Percentiles rank a stretch among this genome's conserved stretches.
These are phyloP conservation scores for Fabrea salina DNA, from an alignment of 169 alveolate species.

Conservation along the genomic window DNA sequence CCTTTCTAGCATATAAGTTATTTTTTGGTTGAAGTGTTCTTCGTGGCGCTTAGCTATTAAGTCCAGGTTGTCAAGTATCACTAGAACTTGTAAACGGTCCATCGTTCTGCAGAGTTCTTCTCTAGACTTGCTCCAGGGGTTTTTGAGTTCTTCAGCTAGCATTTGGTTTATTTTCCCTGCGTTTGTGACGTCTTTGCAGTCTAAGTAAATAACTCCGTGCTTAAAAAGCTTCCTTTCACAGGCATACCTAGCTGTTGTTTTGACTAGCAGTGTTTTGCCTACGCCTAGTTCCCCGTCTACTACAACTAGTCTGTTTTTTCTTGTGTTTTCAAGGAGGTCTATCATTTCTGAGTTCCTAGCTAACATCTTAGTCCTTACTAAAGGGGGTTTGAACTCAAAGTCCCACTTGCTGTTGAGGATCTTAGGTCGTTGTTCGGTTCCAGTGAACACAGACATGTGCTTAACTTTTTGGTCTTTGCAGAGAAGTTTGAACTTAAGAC, in stretches of 20 bases:
- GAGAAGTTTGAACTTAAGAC: not conserved
- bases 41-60: not conserved
- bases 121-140: not conserved
- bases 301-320: conserved; percentile 34
- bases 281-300: conserved; percentile 48
- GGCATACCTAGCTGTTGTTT: conserved; percentile 49
- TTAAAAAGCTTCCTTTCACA: conserved; percentile 42
- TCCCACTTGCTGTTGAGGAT: not conserved
- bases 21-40: not conserved
- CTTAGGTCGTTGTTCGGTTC: not conserved
- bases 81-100: conserved; percentile 9
- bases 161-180: not conserved
- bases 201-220: conserved; percentile 55
- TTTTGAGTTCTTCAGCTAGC: not conserved
- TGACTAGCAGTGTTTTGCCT: conserved; percentile 51
- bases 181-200: conserved; percentile 22
- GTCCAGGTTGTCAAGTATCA: conserved; percentile 23
- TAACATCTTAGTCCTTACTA: not conserved
- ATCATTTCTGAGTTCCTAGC: conserved; percentile 6
- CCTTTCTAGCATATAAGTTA: not conserved
- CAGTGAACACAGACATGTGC: not conserved
- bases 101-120: not conserved
- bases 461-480: not conserved
- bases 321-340: not conserved
- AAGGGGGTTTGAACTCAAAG: not conserved